These are phyloP conservation scores for Alternaria brassicicola DNA, from an alignment of 2,329 filamentous ascomycete species.

Conservation along the genomic window DNA sequence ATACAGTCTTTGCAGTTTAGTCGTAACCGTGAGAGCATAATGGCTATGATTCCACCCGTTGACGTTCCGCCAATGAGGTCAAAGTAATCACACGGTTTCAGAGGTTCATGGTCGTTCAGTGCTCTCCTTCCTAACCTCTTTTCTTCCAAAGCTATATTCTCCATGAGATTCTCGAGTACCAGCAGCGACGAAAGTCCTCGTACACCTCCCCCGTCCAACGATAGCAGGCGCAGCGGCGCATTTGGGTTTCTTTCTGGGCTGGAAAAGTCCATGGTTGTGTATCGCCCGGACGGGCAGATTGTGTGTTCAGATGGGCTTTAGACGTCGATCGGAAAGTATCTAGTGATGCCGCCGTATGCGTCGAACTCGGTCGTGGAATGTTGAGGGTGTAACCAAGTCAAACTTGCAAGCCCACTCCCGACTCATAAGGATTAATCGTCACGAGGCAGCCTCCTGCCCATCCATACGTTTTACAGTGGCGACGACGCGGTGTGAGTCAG, in stretches of 20 bases:
- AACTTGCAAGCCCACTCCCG: not conserved
- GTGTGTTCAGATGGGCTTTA: not conserved
- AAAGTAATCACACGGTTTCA: conserved; percentile 51
- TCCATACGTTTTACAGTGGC: conserved; percentile 11
- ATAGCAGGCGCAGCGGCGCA: conserved; percentile 44
- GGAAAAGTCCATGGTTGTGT: conserved; percentile 31
- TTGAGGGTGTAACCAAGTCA: not conserved
- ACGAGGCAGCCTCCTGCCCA: conserved; percentile 9
- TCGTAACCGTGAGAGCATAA: conserved; percentile 47
- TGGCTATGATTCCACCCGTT: conserved; percentile 50
- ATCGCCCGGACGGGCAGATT: not conserved
- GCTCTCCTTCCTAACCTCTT: conserved; percentile 42
- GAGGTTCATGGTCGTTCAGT: conserved; percentile 31
- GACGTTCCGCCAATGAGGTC: conserved; percentile 51
- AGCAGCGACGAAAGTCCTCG: conserved; percentile 48
- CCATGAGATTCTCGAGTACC: conserved; percentile 50
- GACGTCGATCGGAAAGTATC: not conserved
- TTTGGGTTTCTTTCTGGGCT: conserved; percentile 38
- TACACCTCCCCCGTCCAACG: conserved; percentile 50
- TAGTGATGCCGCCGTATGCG: not conserved
- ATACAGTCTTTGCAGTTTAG: conserved; percentile 49
- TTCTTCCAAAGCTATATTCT: conserved; percentile 47
- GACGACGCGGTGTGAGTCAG: conserved; percentile 17
- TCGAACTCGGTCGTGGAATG: not conserved
- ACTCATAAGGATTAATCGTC: conserved; percentile 8